A percentile compares a stretch with the other conserved stretches of the same genome.
Conservation (phyloP, 164 flowering plant genomes). For the Tinospora cordifolia region DNA sequence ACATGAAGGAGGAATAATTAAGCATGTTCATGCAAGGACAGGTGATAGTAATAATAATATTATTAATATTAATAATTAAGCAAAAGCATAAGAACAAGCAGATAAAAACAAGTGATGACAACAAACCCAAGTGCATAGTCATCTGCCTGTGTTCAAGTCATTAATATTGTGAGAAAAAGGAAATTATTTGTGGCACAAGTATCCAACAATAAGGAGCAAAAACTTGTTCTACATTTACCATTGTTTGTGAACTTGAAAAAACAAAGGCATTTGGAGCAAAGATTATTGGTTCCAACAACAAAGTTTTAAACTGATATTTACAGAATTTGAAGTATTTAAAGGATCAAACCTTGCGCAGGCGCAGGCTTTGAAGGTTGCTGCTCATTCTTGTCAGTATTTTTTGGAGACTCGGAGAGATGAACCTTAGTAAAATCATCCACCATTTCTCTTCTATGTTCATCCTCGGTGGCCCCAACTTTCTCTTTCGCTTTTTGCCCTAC, state of each 20-base stretch:
- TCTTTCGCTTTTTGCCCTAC: constrained; percentile 81
- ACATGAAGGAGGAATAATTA: too few species aligned
- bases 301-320: constrained; percentile 20
- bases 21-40: too few species aligned
- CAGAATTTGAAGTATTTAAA: constrained; percentile 27
- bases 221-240: constrained; percentile 8
- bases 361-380: constrained; percentile 34
- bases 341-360: constrained; percentile 52
- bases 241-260: constrained; percentile 8
- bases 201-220: constrained; percentile 6
- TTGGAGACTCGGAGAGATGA: constrained; percentile 52
- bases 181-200: neutral
- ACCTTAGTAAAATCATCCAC: constrained; percentile 57
- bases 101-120: neutral
- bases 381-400: constrained; percentile 26
- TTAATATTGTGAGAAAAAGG: neutral
- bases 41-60: too few species aligned
- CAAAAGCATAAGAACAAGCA: too few species aligned
- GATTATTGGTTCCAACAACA: neutral
- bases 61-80: too few species aligned
- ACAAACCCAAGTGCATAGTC: neutral
- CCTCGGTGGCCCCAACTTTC: constrained; percentile 55
- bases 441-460: constrained; percentile 46
- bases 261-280: constrained; percentile 11
- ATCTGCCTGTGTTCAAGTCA: neutral